A percentile compares a stretch with the other conserved stretches of the same genome.
These are phyloP conservation scores for Aureobasidium mangrovei DNA, from an alignment of 2,329 filamentous ascomycete genomes.

Conservation along the genomic window DNA sequence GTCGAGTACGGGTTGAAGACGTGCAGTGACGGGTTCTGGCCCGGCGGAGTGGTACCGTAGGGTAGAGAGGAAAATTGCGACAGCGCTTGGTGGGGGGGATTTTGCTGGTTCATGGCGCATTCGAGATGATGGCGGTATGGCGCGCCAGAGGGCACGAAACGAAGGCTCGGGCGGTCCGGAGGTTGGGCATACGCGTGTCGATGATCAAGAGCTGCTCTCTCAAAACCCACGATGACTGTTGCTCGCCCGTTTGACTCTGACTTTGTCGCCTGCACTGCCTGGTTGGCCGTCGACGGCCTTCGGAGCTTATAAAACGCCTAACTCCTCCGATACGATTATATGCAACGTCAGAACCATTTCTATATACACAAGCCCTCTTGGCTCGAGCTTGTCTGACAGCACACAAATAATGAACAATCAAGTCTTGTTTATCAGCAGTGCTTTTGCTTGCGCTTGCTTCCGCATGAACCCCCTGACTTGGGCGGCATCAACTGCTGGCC, in stretches of 20 bases:
- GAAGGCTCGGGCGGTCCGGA: not conserved
- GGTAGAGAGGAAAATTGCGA: slow-evolving; percentile 1
- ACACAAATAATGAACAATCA: too few species aligned
- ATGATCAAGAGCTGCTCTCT: not conserved
- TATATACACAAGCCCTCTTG: too few species aligned
- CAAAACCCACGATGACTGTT: not conserved
- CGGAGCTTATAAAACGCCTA: slow-evolving; percentile 1
- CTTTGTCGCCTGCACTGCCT: not conserved
- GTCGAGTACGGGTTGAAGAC: slow-evolving; percentile 12
- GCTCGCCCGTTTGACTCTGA: slow-evolving; percentile 4
- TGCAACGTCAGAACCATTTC: not conserved
- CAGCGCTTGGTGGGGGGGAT: slow-evolving; percentile 2
- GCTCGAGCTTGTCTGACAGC: too few species aligned
- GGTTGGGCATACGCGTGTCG: not conserved
- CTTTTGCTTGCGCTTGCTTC: too few species aligned
- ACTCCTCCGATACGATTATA: not conserved
- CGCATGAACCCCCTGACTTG: too few species aligned
- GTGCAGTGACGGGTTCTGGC: slow-evolving; percentile 11
- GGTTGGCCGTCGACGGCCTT: not conserved
- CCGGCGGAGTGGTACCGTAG: slow-evolving; percentile 7
- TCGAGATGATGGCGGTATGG: not conserved
- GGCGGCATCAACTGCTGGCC: too few species aligned
- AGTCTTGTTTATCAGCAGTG: too few species aligned
- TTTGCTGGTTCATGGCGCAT: slow-evolving; percentile 9
- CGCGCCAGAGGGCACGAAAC: not conserved